These are phyloP conservation scores for Flaveria ramosissima DNA, from an alignment of 129 eudicot genomes.

Conservation along the genomic window DNA sequence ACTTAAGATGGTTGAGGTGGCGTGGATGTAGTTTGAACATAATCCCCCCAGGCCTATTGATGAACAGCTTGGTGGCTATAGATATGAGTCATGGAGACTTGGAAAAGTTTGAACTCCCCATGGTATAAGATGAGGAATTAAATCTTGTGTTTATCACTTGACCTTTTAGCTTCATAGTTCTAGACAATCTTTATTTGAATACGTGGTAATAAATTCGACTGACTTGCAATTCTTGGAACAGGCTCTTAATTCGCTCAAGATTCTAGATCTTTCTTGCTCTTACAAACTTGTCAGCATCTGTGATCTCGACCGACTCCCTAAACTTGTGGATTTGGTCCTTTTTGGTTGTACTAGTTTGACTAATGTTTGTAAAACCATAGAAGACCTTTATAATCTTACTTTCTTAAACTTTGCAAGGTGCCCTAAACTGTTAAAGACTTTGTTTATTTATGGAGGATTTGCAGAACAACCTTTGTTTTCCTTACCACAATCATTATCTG, in stretches of 20 bases:
- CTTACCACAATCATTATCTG: constrained; percentile 15
- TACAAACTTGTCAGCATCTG: constrained; percentile 1
- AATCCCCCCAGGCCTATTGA: constrained; percentile 24
- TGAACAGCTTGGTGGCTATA: constrained; percentile 32
- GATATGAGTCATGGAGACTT: constrained; percentile 36
- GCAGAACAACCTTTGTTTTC: not conserved
- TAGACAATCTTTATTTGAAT: not conserved
- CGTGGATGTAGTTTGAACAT: constrained; percentile 22
- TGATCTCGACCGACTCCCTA: constrained; percentile 29
- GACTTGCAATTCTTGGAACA: constrained; percentile 2
- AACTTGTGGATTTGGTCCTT: constrained; percentile 15
- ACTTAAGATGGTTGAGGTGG: constrained; percentile 43
- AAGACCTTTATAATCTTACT: constrained; percentile 19
- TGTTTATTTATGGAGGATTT: not conserved
- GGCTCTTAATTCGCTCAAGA: constrained; percentile 31
- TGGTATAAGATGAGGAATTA: constrained; percentile 22
- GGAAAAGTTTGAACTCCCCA: constrained; percentile 30
- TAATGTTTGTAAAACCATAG: constrained; percentile 33
- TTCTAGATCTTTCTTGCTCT: constrained; percentile 37
- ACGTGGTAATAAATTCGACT: not conserved
- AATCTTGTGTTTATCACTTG: not conserved
- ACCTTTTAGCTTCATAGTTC: not conserved
- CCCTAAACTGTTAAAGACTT: not conserved
- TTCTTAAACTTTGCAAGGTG: constrained; percentile 4
- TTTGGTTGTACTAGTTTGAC: constrained; percentile 21